Base-by-base conservation (phyloP, 2,329 filamentous ascomycete species). In the Aspergillus tanneri region DNA sequence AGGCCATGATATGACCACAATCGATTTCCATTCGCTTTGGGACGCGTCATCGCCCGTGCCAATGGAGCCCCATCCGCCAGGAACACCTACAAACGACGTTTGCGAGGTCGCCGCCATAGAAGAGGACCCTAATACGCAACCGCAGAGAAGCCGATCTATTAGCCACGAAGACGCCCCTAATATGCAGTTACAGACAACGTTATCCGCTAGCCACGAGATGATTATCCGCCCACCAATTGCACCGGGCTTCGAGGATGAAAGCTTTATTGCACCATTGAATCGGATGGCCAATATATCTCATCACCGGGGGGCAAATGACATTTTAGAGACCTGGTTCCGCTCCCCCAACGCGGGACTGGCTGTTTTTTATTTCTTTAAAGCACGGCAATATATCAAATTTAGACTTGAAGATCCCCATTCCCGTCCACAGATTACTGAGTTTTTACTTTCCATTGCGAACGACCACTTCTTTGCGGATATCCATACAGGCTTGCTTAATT, bases 321-420 rank as follows among this genome's bases (percentile, higher is more conserved):
- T 44, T 12, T 10, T 44, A 6, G 12, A 25, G 5, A 24, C 32
- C 10, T 44, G 32, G 42, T 27, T 27, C 10, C 19, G 21, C 5
- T 44, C 21, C 7, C 19, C 19, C 10, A 24, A 44, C 22, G 16
- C 5, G 14, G 36, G 30, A 25, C 24, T 44, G 16, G 32, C 30
- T 11, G 22, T 44, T 12, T 37, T 44, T 28, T 44, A 44, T 32
- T 36, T 44, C 9, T 44, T 44, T 18, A 44, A 44, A 14, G 7
- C 30, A 28, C 32, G 21, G 19, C 32, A 37, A 14, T 44, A 37
- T 25, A 35, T 21, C 32, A 44, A 44, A 36, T 44, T 44, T 11
- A 21, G 21, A 22, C 12, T 44, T 16, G 14, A 36, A 6, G 7
- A 44, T 11, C 9, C 22, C 22, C 36, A 21, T 19, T 18, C 37